Evolutionary conservation across 1,284 basidiomycete species (phyloP).

Genomic region (Volvariella surrecta): DNA sequence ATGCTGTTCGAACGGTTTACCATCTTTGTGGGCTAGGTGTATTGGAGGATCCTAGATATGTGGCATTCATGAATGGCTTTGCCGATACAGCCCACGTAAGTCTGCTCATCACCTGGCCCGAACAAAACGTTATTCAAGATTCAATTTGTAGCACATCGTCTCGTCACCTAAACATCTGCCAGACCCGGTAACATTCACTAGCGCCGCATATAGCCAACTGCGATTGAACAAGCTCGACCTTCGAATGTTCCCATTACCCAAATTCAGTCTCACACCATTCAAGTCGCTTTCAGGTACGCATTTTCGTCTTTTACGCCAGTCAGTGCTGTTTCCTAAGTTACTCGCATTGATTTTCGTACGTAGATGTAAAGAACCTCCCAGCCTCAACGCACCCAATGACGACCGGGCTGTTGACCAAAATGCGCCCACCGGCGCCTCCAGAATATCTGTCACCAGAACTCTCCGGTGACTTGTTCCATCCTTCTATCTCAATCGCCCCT

Average conservation of each 20-base stretch:
- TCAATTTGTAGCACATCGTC: constrained; percentile 49
- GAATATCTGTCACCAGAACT: constrained; percentile 19
- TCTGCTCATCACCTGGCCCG: constrained; percentile 10
- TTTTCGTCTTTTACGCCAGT: background rate
- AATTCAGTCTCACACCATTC: constrained; percentile 35
- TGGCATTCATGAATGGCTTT: constrained; percentile 64
- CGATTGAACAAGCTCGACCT: constrained; percentile 67
- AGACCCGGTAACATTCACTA: constrained; percentile 71
- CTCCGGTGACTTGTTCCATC: constrained; percentile 42
- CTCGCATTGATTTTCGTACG: constrained; percentile 3
- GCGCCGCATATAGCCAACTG: constrained; percentile 65
- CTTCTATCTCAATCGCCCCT: constrained; percentile 20
- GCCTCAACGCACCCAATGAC: constrained; percentile 31
- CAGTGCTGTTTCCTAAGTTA: background rate
- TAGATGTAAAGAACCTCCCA: constrained; percentile 44
- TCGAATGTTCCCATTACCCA: constrained; percentile 67
- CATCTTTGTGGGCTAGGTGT: constrained; percentile 65
- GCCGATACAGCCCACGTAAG: constrained; percentile 49
- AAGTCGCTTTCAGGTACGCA: constrained; percentile 34
- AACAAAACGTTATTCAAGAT: background rate
- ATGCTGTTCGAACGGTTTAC: constrained; percentile 49
- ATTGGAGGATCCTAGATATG: constrained; percentile 62
- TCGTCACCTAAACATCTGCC: constrained; percentile 51
- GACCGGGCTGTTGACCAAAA: constrained; percentile 26
- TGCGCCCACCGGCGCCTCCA: constrained; percentile 42